Conservation (phyloP, 805 yeast genomes). For the Candida yuanshanica region DNA sequence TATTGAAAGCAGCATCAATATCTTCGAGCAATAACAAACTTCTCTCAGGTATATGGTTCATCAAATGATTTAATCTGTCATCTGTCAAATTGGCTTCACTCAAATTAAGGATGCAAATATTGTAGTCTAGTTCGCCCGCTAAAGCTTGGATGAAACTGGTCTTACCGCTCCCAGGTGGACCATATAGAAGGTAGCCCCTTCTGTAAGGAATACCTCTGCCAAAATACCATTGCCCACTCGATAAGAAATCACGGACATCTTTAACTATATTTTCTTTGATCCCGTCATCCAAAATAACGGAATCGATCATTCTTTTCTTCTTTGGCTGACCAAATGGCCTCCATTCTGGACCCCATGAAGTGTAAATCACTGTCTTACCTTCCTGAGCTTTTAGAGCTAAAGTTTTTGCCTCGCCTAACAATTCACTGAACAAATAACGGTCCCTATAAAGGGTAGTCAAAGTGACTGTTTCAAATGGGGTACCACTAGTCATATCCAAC, state of each 20-base stretch:
- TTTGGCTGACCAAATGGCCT: constrained; percentile 96
- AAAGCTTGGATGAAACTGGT: constrained; percentile 93
- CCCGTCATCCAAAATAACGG: constrained; percentile 79
- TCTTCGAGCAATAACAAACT: constrained; percentile 84
- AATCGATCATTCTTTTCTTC: constrained; percentile 73
- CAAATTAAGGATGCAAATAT: constrained; percentile 86
- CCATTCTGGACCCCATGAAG: constrained; percentile 99
- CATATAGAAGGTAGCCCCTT: constrained; percentile 88
- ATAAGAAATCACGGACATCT: constrained; percentile 78
- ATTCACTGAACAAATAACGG: constrained; percentile 57
- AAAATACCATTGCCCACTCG: constrained; percentile 84
- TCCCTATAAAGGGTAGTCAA: constrained; percentile 86
- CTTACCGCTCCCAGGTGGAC: constrained; percentile 98
- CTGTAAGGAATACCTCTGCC: constrained; percentile 97
- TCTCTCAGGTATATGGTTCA: constrained; percentile 93
- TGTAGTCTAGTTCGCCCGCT: constrained; percentile 94
- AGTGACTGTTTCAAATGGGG: constrained; percentile 96
- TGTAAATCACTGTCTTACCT: constrained; percentile 89
- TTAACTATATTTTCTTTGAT: constrained; percentile 56
- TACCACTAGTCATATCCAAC: constrained; percentile 82
- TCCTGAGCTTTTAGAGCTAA: constrained; percentile 78
- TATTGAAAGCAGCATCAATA: constrained; percentile 91
- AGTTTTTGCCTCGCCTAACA: constrained; percentile 77
- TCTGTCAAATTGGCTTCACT: constrained; percentile 91
- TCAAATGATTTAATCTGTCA: constrained; percentile 87